phyloP scores from a whole-genome alignment of 164 flowering plant genomes.

The Warburgia ugandensis region DNA sequence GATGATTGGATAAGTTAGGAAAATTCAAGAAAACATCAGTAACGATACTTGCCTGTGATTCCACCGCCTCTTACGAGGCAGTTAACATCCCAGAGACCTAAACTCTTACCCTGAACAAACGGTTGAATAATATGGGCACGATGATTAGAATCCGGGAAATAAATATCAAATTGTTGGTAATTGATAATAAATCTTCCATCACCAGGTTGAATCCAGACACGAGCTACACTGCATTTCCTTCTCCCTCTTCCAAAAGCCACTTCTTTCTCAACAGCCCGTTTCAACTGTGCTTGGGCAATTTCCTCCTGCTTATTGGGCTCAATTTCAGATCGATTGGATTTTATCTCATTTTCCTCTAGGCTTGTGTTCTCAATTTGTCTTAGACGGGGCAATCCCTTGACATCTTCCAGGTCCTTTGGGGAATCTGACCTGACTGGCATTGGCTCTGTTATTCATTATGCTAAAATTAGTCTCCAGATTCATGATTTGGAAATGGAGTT shows the following conservation, averaged over 20 bases:
- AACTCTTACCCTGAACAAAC: constrained; percentile 72
- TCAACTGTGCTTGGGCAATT: constrained; percentile 59
- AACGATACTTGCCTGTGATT: constrained; percentile 37
- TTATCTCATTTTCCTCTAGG: constrained; percentile 47
- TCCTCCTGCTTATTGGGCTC: constrained; percentile 82
- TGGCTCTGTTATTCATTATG: constrained; percentile 79
- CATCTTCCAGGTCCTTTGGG: constrained; percentile 64
- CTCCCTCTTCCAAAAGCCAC: constrained; percentile 92
- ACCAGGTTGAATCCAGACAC: constrained; percentile 94
- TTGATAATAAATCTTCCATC: constrained; percentile 65
- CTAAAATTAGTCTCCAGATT: constrained; percentile 84
- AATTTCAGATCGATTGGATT: constrained; percentile 48
- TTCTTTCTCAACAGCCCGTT: constrained; percentile 75
- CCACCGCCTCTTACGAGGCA: constrained; percentile 96
- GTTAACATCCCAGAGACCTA: constrained; percentile 76
- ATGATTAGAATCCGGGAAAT: constrained; percentile 79
- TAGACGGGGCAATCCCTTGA: constrained; percentile 73
- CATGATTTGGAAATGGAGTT: constrained; percentile 69
- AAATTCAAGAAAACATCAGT: too few species aligned
- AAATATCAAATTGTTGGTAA: constrained; percentile 72
- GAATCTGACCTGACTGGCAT: constrained; percentile 83
- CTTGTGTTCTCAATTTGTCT: constrained; percentile 57
- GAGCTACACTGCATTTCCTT: constrained; percentile 87
- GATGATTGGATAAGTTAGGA: too few species aligned
- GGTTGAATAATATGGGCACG: constrained; percentile 85